Evolutionary conservation across 768 basidiomycete genomes (phyloP).

Genomic region (Leccinum subgranulosum): DNA sequence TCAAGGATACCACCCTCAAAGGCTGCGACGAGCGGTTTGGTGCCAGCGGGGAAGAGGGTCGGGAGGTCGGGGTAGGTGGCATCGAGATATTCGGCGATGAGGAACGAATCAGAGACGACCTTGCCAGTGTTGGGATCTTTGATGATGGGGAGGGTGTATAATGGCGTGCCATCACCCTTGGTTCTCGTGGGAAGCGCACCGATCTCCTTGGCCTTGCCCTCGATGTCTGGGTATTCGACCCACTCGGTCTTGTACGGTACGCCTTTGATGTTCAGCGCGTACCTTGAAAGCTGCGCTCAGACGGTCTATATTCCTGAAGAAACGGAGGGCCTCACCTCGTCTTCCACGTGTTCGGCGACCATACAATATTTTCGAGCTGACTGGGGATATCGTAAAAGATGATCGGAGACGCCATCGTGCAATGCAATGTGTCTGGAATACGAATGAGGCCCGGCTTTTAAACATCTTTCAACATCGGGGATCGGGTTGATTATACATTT

Average conservation of each 20-base stretch:
- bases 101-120: slow-evolving; percentile 16
- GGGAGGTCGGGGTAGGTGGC: slow-evolving; percentile 24
- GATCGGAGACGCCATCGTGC: slow-evolving; percentile 13
- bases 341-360: slow-evolving; percentile 47
- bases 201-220: slow-evolving; percentile 29
- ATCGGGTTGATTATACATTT: too few relatives aligned
- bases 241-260: slow-evolving; percentile 41
- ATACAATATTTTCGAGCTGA: slow-evolving; percentile 12
- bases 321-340: slow-evolving; percentile 31
- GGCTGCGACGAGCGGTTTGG: too few relatives aligned
- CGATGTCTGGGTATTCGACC: slow-evolving; percentile 44
- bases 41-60: too few relatives aligned
- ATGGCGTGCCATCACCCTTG: slow-evolving; percentile 29
- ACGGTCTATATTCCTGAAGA: neutral
- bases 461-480: too few relatives aligned
- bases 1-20: neutral
- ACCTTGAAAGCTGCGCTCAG: slow-evolving; percentile 19
- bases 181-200: slow-evolving; percentile 32
- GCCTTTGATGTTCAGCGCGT: slow-evolving; percentile 40
- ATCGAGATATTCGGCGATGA: slow-evolving; percentile 48
- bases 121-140: slow-evolving; percentile 36
- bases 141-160: slow-evolving; percentile 42
- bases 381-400: slow-evolving; percentile 49
- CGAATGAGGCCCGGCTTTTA: too few relatives aligned
- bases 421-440: too few relatives aligned